Base-by-base conservation (phyloP, 352 stramenopile species). In the Plasmopara halstedii region DNA sequence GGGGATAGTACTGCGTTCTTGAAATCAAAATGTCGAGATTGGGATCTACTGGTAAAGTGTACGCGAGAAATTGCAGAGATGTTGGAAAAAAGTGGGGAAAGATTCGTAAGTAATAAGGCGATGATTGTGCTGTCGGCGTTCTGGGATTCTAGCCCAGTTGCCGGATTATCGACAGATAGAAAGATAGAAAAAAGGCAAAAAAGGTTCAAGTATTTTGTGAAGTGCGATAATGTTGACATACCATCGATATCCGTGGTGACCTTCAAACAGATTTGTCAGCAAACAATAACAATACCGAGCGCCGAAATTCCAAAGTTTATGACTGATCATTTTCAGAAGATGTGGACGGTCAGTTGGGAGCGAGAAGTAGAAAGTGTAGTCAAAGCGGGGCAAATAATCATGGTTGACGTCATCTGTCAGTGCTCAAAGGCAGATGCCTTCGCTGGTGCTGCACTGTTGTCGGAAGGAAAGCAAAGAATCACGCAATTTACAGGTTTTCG, bases 271-370 rank as follows among this genome's bases (percentile, higher is more conserved):
- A 50, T 62, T 49, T 49, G n/a, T 35, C 20, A 53, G 10, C 15
- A 17, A 18, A 13, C 11, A 15, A n/a, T 17, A 3, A 8, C n/a
- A 4, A 21, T 47, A 2, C 11, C 25, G 29, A 15, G 36, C 27
- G 17, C 13, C 18, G n/a, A n/a, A 20, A 41, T 6, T 19, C 32
- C 19, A 29, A 8, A 13, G 13, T 17, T 23, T 35, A 34, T 29
- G 26, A 18, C 14, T 3, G 22, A 44, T 31, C 26, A 17, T 15
- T 34, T 50, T 34, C 31, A 29, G 20, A 48, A 26, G 8, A 53
- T 75, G 37, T 76, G 68, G 68, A 46, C 18, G 15, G 56, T 43
- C 14, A 40, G 75, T 31, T 75, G 65, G 62, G 21, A 59, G n/a
- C 61, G 58, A 43, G 64, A 73, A 33, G 36, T 52, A 0, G 48